Evolutionary conservation across 2,329 filamentous ascomycete species (phyloP), one percentile per base, ranked within the genome.

Genomic region (Chaetomium olivaceum): DNA sequence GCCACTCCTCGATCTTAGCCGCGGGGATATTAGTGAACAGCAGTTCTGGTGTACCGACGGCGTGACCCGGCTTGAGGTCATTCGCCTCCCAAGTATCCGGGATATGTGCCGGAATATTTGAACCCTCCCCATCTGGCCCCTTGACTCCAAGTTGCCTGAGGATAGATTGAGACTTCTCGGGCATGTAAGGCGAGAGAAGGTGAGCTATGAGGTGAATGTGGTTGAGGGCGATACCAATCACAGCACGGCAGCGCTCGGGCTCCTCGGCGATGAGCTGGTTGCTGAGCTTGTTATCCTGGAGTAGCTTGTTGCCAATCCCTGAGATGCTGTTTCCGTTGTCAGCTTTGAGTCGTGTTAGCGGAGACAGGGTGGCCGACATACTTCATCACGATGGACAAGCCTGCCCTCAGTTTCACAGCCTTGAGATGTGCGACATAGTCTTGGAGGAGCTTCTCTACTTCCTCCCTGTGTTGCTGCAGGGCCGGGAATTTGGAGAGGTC

Each of bases 1-100:
- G 88, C 93, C 93, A 97, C 76, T 94, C 90, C 60, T 90, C 87
- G 56, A 91, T 88, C 81, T 93, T 94, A 77, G 91, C 89, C 11
- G 89, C 83, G 69, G 93, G 91, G 74, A 97, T 97, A 62, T 85
- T 86, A n/a, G 86, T 86, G 79, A 97, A 97, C 36, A 97, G 83
- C 51, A 92, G 89, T 69, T 87, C 85, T 0, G 93, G 87, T 74
- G 90, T 89, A 71, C 92, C 91, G 69, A 97, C 90, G 75, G 89
- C 89, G 80, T 97, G 92, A 64, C 90, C 91, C 1, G 89, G 83
- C 73, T 87, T 83, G 70, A 95, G 80, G 2, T 82, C 78, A 67
- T 86, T 82, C n/a, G 79, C 77, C 21, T 76, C 74, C 89, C 91
- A 95, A 54, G 80, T 80, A 69, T 87, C 82, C 2, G 91, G 89